A percentile compares a stretch with the other conserved stretches of the same genome.
phyloP scores from a whole-genome alignment of 2,329 filamentous ascomycete genomes.

The Diaporthe sp. region DNA sequence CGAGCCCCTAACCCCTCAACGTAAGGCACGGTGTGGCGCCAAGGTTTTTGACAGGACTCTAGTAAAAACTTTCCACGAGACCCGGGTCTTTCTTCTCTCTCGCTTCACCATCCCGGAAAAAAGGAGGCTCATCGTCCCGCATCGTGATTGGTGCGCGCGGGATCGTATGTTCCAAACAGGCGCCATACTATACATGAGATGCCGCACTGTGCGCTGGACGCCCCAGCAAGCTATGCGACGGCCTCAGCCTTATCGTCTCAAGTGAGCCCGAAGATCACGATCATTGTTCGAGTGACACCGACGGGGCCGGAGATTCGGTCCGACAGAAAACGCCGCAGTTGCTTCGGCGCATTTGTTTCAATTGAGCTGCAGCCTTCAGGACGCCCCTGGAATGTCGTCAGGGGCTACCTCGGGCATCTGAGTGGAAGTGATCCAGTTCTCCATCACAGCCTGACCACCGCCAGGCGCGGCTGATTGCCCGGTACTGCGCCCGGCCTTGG shows the following conservation, averaged over 20 bases:
- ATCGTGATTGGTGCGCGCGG: background rate
- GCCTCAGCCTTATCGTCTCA: constrained; percentile 15
- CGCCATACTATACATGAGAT: background rate
- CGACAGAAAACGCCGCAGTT: background rate
- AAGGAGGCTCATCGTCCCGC: background rate
- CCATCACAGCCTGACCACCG: constrained; percentile 76
- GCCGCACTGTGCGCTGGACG: background rate
- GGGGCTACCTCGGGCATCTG: constrained; percentile 64
- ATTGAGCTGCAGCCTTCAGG: constrained; percentile 24
- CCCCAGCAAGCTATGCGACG: constrained; percentile 5
- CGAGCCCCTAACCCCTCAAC: background rate
- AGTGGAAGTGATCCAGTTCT: constrained; percentile 86
- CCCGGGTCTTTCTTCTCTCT: background rate
- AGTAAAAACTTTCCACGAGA: background rate
- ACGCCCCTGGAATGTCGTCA: constrained; percentile 38
- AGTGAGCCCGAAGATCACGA: constrained; percentile 14
- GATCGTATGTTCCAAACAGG: background rate
- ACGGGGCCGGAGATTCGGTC: background rate
- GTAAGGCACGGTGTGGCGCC: background rate
- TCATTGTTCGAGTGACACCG: background rate
- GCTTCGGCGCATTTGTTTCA: background rate
- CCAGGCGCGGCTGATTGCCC: constrained; percentile 47
- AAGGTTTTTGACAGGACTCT: constrained; percentile 16
- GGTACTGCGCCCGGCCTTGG: constrained; percentile 38
- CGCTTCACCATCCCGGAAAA: background rate